Base-by-base conservation (phyloP, 768 basidiomycete genomes). In the Porphyrellus cyaneotinctus region DNA sequence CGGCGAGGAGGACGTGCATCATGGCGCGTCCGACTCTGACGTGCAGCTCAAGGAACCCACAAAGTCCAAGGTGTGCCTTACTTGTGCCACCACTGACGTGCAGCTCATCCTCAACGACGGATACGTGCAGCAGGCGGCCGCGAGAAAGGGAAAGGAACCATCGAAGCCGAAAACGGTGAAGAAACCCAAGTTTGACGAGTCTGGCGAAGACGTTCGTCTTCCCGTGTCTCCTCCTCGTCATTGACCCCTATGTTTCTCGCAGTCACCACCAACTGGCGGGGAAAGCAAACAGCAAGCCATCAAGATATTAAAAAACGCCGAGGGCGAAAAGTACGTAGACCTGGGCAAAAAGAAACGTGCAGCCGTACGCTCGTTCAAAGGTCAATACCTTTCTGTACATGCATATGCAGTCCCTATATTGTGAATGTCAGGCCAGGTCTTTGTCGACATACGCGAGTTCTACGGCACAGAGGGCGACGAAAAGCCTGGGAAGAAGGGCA, bases 401-500 rank as follows among this genome's bases (percentile, higher is more conserved):
- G 6, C 42, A 18, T 6, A 17, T 14, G 3, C 70, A 32, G 57
- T 35, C 76, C 74, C 68, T 74, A 37, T 46, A 65, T 22, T 18
- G n/a, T 20, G 22, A 26, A 39, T 31, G 18, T 44, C 41, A 76
- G 85, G 84, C 9, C 73, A 68, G 1, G 62, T 77, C 4, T 71
- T 82, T 38, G 65, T 91, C 23, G 87, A 91, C 61, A 88, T 91
- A 48, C 81, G 89, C 36, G 87, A 91, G 64, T 91, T 78, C 59
- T 92, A 87, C 49, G 74, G 68, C 47, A 64, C 69, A 20, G 71
- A 78, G 1, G 81, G 83, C 6, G 82, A 84, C 4, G 76, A 80
- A 57, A 88, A 85, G 56, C 89, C 90, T 0, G 87, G 88, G 0
- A 91, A 89, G 68, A 92, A 91, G 60, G 90, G 88, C 10, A 87